Evolutionary conservation across 1,284 basidiomycete genomes (phyloP).

Genomic region (Pseudomicrostroma phylloplanum): DNA sequence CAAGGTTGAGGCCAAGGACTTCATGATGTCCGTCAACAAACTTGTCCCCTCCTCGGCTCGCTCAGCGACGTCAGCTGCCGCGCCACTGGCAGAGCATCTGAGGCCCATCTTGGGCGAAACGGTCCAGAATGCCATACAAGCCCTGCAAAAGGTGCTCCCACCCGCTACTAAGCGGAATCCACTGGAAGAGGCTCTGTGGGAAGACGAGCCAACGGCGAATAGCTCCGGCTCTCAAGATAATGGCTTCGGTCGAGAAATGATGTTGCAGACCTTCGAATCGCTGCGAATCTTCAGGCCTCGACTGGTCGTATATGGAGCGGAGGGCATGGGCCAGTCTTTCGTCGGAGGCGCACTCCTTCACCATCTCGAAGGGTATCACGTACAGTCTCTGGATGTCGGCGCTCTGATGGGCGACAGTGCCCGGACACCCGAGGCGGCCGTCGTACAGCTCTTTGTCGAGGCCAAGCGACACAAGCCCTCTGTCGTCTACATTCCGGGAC

Average conservation of each 20-base stretch:
- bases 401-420: conserved; percentile 83
- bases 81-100: conserved; percentile 80
- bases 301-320: conserved; percentile 71
- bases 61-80: conserved; percentile 75
- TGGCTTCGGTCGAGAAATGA: conserved; percentile 46
- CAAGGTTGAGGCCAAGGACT: conserved; percentile 79
- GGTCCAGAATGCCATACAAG: conserved; percentile 65
- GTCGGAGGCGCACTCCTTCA: conserved; percentile 85
- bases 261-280: conserved; percentile 72
- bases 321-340: conserved; percentile 84
- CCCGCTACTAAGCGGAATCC: conserved; percentile 51
- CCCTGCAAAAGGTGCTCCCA: conserved; percentile 56
- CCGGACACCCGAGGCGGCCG: conserved; percentile 78
- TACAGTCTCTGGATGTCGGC: conserved; percentile 87
- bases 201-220: conserved; percentile 57
- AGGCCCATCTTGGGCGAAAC: conserved; percentile 67
- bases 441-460: conserved; percentile 94
- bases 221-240: conserved; percentile 20
- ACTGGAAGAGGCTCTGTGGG: conserved; percentile 85
- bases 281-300: conserved; percentile 84
- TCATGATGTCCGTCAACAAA: conserved; percentile 91
- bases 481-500: conserved; percentile 85
- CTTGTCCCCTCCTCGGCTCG: conserved; percentile 86
- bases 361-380: conserved; percentile 88
- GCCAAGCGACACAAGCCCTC: conserved; percentile 96